Conservation (phyloP, 2,329 filamentous ascomycete genomes). For the Aspergillus versicolor region DNA sequence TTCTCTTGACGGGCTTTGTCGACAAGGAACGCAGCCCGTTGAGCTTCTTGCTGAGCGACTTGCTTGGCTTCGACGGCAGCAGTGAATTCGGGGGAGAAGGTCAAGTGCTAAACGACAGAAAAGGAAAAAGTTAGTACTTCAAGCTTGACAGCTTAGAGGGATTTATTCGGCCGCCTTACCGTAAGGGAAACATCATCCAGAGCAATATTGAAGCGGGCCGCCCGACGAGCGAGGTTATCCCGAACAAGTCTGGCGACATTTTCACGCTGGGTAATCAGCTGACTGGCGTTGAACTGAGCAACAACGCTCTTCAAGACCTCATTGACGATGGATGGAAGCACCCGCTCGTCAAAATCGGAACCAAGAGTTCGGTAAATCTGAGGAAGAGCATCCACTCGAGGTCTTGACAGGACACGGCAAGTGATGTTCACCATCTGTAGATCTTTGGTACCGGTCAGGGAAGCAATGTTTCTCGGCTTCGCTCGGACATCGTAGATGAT, state of each 20-base stretch:
- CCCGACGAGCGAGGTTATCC: constrained; percentile 87
- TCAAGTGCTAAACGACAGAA: constrained; percentile 53
- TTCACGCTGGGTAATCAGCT: constrained; percentile 98
- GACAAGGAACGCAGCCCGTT: constrained; percentile 94
- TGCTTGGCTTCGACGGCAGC: constrained; percentile 69
- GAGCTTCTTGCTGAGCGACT: constrained; percentile 83
- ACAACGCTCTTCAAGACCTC: constrained; percentile 98
- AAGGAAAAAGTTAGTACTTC: constrained; percentile 4
- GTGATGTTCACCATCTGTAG: constrained; percentile 99
- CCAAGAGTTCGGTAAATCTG: constrained; percentile 97
- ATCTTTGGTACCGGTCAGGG: constrained; percentile 97
- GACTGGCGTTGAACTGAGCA: constrained; percentile 96
- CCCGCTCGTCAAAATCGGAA: constrained; percentile 93
- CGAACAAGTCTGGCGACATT: constrained; percentile 88
- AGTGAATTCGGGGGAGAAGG: constrained; percentile 69
- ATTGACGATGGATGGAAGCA: constrained; percentile 96
- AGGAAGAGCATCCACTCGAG: constrained; percentile 81
- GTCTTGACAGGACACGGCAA: constrained; percentile 94
- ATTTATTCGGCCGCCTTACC: constrained; percentile 51
- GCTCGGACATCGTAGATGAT: constrained; percentile 97
- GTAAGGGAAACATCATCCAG: constrained; percentile 97
- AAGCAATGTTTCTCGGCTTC: constrained; percentile 94
- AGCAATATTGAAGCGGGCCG: constrained; percentile 94
- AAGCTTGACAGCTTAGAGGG: neutral
- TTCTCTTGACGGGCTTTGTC: constrained; percentile 99